Base-by-base conservation (phyloP, 2,329 filamentous ascomycete species). In the Elsinoe batatas region DNA sequence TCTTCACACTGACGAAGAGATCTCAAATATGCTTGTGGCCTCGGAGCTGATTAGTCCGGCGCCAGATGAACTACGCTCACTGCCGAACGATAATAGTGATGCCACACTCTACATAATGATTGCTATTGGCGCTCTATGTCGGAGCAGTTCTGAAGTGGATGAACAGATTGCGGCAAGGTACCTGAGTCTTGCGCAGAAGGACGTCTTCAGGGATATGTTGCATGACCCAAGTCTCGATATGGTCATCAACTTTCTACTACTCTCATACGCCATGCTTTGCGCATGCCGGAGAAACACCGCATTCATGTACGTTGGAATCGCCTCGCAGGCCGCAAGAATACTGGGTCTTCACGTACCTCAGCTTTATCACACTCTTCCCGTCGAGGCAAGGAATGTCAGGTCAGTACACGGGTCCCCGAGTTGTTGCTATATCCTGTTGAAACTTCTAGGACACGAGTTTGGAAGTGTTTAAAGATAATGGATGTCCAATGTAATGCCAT, bases 261-360 rank as follows among this genome's bases (percentile, higher is more conserved):
- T 82, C 74, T 72, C 79, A 0, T 80, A 81, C 58, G 82, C 80
- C 59, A 79, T 82, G 74, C 71, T 81, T 2, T 79, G 77, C 0
- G 77, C 77, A 3, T 82, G 79, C 54, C 77, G 78, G 32, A 71
- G 79, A 8, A 82, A 82, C 56, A 73, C 80, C 0, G 80, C 80
- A 0, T 84, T 81, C 54, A 82, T 84, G 77, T 83, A 83, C 54
- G 64, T 84, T 2, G 80, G 80, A 0, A 75, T 83, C 7, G 80
- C 81, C 1, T 72, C 77, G 0, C 75, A 79, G 53, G 77, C 80
- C 0, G 80, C 80, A 0, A 75, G 77, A 3, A 78, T 79, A 0
- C 62, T 84, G 0, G 81, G 81, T 0, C 62, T 83, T 6, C 79
- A 83, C 67, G 67, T 64, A 54, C 58, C 40, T 12, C 20, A 44